Conservation (phyloP, 257 asterid species). For the Nicotiana attenuata region DNA sequence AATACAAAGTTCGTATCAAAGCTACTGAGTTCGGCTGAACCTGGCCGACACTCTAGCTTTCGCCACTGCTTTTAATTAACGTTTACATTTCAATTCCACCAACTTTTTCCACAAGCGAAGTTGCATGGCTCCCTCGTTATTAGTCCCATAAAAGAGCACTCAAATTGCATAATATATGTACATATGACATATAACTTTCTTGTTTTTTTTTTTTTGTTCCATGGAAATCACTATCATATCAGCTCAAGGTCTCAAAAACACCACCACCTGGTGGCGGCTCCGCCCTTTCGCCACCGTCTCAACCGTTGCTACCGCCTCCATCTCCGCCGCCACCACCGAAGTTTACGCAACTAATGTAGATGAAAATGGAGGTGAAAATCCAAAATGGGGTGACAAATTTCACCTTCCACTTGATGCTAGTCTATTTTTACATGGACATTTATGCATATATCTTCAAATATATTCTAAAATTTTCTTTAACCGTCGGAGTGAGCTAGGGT, state of each 20-base stretch:
- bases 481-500: conserved; percentile 39
- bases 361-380: conserved; percentile 29
- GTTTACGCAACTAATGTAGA: conserved; percentile 29
- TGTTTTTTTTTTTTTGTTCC: not conserved
- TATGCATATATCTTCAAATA: conserved; percentile 31
- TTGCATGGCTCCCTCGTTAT: conserved; percentile 16
- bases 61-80: too few relatives aligned
- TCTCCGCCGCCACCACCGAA: not conserved
- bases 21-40: too few relatives aligned
- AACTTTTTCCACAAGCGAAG: conserved; percentile 40
- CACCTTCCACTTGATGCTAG: conserved; percentile 21
- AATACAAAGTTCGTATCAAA: too few relatives aligned
- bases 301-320: not conserved
- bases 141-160: not conserved
- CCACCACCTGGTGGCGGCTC: conserved; percentile 20
- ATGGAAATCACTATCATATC: conserved; percentile 43
- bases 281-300: conserved; percentile 29
- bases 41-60: rapidly evolving
- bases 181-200: not conserved
- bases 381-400: conserved; percentile 45
- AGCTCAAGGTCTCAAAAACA: conserved; percentile 34
- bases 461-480: conserved; percentile 28
- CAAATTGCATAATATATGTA: not conserved
- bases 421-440: conserved; percentile 22
- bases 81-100: conserved; percentile 5